These are phyloP conservation scores for Cladobotryum protrusum DNA, from an alignment of 2,329 filamentous ascomycete species.

Conservation along the genomic window DNA sequence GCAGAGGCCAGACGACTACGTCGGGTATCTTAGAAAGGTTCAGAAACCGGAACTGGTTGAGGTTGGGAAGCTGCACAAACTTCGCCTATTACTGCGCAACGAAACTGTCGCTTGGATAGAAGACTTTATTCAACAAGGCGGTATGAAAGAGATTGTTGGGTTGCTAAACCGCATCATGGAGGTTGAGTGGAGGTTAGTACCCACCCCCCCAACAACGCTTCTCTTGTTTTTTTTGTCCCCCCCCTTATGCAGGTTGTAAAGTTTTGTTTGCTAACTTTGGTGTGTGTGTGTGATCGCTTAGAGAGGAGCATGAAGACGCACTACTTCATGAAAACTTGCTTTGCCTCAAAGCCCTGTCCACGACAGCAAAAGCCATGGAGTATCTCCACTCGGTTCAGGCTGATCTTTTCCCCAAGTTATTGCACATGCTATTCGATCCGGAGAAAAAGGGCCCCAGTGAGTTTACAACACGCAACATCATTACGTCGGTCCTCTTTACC, in stretches of 20 bases:
- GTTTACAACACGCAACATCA: slow-evolving; percentile 86
- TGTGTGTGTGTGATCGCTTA: slow-evolving; percentile 25
- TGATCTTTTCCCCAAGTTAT: slow-evolving; percentile 76
- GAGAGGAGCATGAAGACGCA: slow-evolving; percentile 92
- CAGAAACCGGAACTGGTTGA: slow-evolving; percentile 79
- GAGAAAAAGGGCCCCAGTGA: slow-evolving; percentile 97
- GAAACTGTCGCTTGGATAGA: slow-evolving; percentile 97
- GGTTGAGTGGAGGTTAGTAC: slow-evolving; percentile 78
- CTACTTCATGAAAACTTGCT: slow-evolving; percentile 87
- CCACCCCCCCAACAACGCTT: background rate
- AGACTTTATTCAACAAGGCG: slow-evolving; percentile 78
- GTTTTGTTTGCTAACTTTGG: background rate
- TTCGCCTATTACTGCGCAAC: slow-evolving; percentile 81
- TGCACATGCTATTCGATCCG: slow-evolving; percentile 91
- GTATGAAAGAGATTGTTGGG: slow-evolving; percentile 85
- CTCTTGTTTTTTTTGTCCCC: background rate
- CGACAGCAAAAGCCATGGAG: slow-evolving; percentile 77
- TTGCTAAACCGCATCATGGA: slow-evolving; percentile 88
- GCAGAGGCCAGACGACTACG: slow-evolving; percentile 74
- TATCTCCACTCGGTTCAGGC: slow-evolving; percentile 74
- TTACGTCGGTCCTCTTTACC: slow-evolving; percentile 82
- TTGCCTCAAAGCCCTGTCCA: slow-evolving; percentile 90
- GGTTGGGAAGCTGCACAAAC: slow-evolving; percentile 91
- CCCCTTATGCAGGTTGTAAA: background rate
- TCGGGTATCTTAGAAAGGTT: slow-evolving; percentile 74